A percentile compares a stretch with the other conserved stretches of the same genome.
These are phyloP conservation scores for Pythium aristosporum DNA, from an alignment of 352 stramenopile species.

Conservation along the genomic window DNA sequence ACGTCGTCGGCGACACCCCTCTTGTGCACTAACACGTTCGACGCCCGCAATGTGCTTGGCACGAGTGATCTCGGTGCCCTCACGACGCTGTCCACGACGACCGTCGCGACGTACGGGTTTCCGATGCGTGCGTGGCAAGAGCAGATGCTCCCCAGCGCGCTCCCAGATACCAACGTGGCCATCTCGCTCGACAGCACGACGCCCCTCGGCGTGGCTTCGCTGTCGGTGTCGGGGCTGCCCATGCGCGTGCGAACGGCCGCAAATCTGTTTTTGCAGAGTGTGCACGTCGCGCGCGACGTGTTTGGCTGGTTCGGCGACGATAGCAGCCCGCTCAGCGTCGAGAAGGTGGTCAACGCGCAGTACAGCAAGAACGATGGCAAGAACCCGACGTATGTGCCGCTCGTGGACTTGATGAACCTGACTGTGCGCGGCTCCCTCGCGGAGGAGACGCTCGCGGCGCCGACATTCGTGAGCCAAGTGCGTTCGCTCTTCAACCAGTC, in stretches of 20 bases:
- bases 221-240: neutral
- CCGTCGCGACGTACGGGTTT: conserved; percentile 16
- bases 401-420: conserved; percentile 16
- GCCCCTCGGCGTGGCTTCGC: neutral
- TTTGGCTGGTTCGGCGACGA: conserved; percentile 17
- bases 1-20: neutral
- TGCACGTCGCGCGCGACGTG: conserved; percentile 3
- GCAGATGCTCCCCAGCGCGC: conserved; percentile 10
- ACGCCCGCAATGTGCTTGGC: conserved; percentile 9
- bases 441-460: neutral
- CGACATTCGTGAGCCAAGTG: conserved; percentile 12
- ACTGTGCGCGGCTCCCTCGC: neutral
- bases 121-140: conserved; percentile 17
- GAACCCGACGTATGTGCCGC: conserved; percentile 2
- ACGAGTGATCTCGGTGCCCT: neutral
- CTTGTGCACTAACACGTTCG: conserved; percentile 12
- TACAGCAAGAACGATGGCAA: neutral
- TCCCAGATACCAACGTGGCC: conserved; percentile 1
- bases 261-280: conserved; percentile 16
- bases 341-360: conserved; percentile 1
- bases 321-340: conserved; percentile 13
- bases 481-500: conserved; percentile 15
- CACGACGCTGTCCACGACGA: conserved; percentile 10
- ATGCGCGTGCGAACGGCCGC: conserved; percentile 15
- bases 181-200: conserved; percentile 6